Evolutionary conservation across 2,329 filamentous ascomycete genomes (phyloP).

Genomic region (Trichoderma hamatum): DNA sequence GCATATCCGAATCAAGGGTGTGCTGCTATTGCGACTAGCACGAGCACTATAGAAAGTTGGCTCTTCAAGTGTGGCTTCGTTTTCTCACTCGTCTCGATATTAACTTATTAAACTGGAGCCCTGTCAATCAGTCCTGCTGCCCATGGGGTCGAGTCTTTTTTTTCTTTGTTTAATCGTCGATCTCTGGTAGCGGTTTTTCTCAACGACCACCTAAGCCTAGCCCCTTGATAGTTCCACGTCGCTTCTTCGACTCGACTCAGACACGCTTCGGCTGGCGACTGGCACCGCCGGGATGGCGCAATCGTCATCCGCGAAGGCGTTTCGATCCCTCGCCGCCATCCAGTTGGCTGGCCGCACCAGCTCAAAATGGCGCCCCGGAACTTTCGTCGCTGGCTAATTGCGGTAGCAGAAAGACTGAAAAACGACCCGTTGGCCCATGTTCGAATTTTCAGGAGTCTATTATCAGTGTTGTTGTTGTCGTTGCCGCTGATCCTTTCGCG

Average conservation of each 20-base stretch:
- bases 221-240: not conserved
- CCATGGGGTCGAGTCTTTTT: constrained; percentile 12
- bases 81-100: not conserved
- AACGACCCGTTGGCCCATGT: constrained; percentile 6
- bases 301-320: constrained; percentile 27
- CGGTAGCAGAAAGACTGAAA: constrained; percentile 6
- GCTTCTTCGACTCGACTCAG: not conserved
- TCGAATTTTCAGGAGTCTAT: not conserved
- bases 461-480: not conserved
- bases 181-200: not conserved
- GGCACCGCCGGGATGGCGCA: constrained; percentile 23
- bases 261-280: constrained; percentile 11
- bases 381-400: not conserved
- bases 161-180: constrained; percentile 9
- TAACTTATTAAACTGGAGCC: constrained; percentile 18
- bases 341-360: constrained; percentile 7
- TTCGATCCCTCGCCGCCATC: constrained; percentile 16
- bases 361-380: constrained; percentile 9
- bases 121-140: not conserved
- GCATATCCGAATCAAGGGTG: not conserved
- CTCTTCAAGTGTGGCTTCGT: not conserved
- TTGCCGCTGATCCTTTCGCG: not conserved
- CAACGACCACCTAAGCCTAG: not conserved
- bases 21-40: not conserved
- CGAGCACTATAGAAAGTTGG: not conserved